Evolutionary conservation across 257 asterid species (phyloP), one percentile per base, ranked within the genome.

Genomic region (Apocynum venetum): DNA sequence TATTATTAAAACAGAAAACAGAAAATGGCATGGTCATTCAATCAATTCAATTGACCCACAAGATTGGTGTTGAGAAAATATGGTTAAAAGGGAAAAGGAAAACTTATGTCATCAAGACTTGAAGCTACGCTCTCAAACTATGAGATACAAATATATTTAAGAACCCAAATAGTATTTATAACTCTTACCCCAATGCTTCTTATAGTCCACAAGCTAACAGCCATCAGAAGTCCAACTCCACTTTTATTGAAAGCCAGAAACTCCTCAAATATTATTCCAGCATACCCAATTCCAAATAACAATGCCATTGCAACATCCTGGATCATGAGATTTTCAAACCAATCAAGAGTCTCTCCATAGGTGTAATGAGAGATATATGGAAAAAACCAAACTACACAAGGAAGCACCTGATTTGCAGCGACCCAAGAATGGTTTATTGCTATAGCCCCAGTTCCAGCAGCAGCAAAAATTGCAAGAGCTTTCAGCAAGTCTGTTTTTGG

Each of bases 371-470:
- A 75, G 48, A 56, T 72, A 20, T 43, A n/a, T 15, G 38, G 73
- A 69, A 83, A 52, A 40, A 63, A 77, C 25, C 63, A 44, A 48
- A 67, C 64, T 72, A 78, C 36, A 80, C 40, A 74, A 66, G 36
- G 64, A 79, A 36, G 77, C 84, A 93, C 99, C 98, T 95, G 99
- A 83, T 95, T 88, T 76, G 84, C 97, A 63, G 98, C 97, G 66
- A 95, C 98, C 98, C 98, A 95, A 44, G 97, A 89, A 82, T 93
- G 98, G 83, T 93, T 95, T 72, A 95, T 93, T 20, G 97, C 99
- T 49, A 95, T 49, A 15, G 97, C 83, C 60, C 97, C 99, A 38
- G 91, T 84, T 79, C 95, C 98, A 71, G 98, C 96, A 70, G 92
- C 92, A 0, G 86, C 93, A 49, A 95, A 85, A 86, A 95, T 19